Evolutionary conservation across 2,329 filamentous ascomycete species (phyloP).

Genomic region (Hypomyces rosellus): DNA sequence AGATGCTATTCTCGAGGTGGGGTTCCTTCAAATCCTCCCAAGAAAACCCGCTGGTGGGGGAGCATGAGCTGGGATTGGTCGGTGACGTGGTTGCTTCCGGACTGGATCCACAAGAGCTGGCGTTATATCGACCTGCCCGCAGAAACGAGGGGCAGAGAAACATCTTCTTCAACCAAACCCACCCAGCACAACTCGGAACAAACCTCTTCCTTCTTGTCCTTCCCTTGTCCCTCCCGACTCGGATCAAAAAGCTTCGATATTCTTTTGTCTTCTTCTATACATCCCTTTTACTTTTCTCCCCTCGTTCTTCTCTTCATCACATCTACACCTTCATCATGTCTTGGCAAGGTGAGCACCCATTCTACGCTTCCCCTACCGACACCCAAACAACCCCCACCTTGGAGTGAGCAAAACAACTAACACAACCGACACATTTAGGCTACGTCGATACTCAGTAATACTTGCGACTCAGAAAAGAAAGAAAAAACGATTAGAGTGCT

Average conservation of each 20-base stretch:
- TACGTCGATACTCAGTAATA: slow-evolving; percentile 47
- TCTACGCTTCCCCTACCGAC: slow-evolving; percentile 8
- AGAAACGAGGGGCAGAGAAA: slow-evolving; percentile 9
- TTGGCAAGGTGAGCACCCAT: slow-evolving; percentile 59
- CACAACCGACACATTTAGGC: slow-evolving; percentile 26
- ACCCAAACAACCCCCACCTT: slow-evolving; percentile 23
- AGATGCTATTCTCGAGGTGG: not conserved
- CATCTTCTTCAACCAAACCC: slow-evolving; percentile 3
- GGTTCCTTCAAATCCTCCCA: not conserved
- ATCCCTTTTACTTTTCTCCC: slow-evolving; percentile 2
- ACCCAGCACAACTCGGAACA: slow-evolving; percentile 10
- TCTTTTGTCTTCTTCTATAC: slow-evolving; percentile 3
- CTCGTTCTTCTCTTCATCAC: not conserved
- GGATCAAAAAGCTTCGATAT: not conserved
- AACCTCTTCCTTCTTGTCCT: slow-evolving; percentile 6
- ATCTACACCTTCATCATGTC: slow-evolving; percentile 48
- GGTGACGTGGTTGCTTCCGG: slow-evolving; percentile 3
- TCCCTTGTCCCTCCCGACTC: not conserved
- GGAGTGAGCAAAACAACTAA: slow-evolving; percentile 4
- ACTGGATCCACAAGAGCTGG: not conserved
- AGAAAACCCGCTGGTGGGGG: slow-evolving; percentile 8
- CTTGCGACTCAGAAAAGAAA: not conserved
- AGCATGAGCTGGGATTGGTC: slow-evolving; percentile 9
- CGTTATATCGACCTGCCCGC: not conserved
- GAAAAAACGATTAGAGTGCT: slow-evolving; percentile 11